Percentiles rank a stretch among this genome's conserved stretches.
Conservation (phyloP, 495 filamentous ascomycete species). For the Neurospora sp. region DNA sequence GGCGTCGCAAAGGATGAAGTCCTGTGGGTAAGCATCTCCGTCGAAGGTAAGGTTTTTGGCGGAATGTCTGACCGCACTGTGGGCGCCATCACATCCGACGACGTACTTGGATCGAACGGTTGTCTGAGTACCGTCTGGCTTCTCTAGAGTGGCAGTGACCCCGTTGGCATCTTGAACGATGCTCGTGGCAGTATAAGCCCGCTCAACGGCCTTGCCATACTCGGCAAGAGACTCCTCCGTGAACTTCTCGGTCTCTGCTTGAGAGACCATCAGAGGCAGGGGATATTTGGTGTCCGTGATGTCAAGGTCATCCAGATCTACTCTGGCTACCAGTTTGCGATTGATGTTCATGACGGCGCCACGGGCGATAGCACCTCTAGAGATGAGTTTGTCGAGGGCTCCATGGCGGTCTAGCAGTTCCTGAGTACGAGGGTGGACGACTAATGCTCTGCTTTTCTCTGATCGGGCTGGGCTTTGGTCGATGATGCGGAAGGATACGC, state of each 20-base stretch:
- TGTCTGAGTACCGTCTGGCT: conserved; percentile 10
- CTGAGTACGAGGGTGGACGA: conserved; percentile 32
- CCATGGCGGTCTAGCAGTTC: conserved; percentile 38
- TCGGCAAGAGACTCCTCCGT: conserved; percentile 25
- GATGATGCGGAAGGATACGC: conserved; percentile 32
- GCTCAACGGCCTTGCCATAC: conserved; percentile 25
- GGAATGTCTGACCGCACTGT: conserved; percentile 28
- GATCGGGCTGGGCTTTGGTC: conserved; percentile 27
- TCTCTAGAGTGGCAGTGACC: conserved; percentile 21
- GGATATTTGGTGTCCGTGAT: conserved; percentile 26
- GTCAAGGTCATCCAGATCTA: conserved; percentile 20
- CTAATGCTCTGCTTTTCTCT: conserved; percentile 32
- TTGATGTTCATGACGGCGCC: conserved; percentile 26
- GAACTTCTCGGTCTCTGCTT: conserved; percentile 31
- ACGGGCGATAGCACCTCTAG: conserved; percentile 16
- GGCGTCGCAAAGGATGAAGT: conserved; percentile 37
- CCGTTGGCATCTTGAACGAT: conserved; percentile 25
- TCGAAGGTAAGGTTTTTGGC: conserved; percentile 31
- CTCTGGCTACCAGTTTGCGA: conserved; percentile 8
- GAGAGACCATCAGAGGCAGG: conserved; percentile 29
- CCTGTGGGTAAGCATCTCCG: conserved; percentile 29
- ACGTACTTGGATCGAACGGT: conserved; percentile 29
- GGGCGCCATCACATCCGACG: conserved; percentile 39
- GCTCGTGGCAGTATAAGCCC: conserved; percentile 20
- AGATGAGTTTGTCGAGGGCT: conserved; percentile 19